Percentiles rank a stretch among this genome's conserved stretches.
Conservation (phyloP, 164 flowering plant genomes). For the Berberis vulgaris region DNA sequence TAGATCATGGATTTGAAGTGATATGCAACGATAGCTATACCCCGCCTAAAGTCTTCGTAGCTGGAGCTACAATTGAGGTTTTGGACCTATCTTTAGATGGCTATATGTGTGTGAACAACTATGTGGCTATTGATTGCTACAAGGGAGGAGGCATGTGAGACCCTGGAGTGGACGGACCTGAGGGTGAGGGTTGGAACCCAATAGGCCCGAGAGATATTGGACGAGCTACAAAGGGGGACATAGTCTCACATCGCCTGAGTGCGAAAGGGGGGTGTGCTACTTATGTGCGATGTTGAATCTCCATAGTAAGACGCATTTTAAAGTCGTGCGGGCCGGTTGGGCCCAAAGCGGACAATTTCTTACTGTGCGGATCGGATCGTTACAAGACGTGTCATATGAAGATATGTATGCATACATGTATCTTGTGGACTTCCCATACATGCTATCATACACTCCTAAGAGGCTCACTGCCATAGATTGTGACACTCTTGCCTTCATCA, state of each 20-base stretch:
- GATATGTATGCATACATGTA: background rate
- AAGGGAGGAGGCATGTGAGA: background rate
- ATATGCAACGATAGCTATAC: background rate
- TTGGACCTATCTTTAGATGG: background rate
- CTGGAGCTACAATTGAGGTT: background rate
- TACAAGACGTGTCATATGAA: no score
- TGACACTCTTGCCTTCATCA: background rate
- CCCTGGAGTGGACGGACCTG: no score
- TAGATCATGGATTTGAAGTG: background rate
- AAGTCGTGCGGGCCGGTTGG: no score
- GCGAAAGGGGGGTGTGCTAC: no score
- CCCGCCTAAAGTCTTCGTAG: background rate
- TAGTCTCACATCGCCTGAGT: no score
- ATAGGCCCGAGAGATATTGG: no score
- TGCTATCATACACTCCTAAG: conserved; percentile 5
- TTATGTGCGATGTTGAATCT: no score
- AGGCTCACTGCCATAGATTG: conserved; percentile 10
- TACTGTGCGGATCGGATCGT: no score
- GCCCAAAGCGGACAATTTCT: no score
- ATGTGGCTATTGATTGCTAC: background rate
- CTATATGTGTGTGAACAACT: background rate
- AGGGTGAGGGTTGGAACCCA: no score
- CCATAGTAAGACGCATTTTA: no score
- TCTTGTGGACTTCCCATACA: background rate
- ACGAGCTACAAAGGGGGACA: no score